Evolutionary conservation across 2,329 filamentous ascomycete genomes (phyloP).

Genomic region (Mollisiaceae sp.): DNA sequence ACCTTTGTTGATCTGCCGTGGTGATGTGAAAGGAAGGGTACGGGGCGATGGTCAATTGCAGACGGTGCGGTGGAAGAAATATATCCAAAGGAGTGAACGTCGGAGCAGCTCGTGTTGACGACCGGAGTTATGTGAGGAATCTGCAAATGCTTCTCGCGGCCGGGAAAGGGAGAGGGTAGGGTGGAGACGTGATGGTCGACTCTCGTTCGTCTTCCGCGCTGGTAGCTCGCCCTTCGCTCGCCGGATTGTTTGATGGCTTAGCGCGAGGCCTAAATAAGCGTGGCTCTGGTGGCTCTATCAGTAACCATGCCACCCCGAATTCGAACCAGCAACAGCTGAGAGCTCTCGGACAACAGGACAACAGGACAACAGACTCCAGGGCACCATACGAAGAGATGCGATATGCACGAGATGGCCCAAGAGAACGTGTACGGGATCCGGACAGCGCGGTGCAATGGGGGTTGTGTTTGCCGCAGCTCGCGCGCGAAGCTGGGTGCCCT

Average conservation of each 20-base stretch:
- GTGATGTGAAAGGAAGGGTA: background rate
- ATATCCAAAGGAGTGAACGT: conserved; percentile 9
- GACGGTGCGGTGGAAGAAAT: background rate
- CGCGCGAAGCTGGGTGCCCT: background rate
- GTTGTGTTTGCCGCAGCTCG: background rate
- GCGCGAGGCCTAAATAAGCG: background rate
- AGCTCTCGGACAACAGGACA: too few species aligned
- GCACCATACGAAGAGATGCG: background rate
- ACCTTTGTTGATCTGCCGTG: conserved; percentile 16
- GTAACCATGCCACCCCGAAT: background rate
- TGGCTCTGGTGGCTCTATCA: too few species aligned
- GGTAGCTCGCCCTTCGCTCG: background rate
- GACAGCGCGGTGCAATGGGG: background rate
- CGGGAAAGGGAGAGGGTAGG: background rate
- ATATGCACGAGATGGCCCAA: conserved; percentile 3
- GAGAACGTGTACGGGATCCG: background rate
- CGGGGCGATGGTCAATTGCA: conserved; percentile 2
- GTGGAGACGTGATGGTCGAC: background rate
- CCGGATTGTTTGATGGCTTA: background rate
- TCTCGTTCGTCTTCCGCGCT: background rate
- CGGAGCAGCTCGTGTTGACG: background rate
- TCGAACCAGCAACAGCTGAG: background rate
- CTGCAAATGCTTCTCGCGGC: background rate
- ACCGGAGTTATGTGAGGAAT: background rate
- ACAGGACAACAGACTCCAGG: background rate